Conservation (phyloP, 2,329 filamentous ascomycete species). For the Setomelanomma holmii region DNA sequence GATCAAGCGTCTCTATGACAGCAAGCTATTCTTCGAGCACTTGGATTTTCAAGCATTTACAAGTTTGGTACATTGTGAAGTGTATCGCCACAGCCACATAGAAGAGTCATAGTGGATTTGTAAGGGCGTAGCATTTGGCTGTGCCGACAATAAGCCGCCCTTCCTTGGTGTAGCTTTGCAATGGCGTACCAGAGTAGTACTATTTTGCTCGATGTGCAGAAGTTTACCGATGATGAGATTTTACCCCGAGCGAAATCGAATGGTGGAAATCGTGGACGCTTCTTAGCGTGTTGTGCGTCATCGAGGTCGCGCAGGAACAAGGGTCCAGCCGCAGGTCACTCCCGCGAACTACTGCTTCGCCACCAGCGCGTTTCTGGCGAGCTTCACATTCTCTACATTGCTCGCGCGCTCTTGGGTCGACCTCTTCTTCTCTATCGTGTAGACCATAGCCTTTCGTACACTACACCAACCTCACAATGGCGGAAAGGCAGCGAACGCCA, state of each 20-base stretch:
- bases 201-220: background rate
- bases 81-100: constrained; percentile 44
- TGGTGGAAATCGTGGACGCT: constrained; percentile 20
- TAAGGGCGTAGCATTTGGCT: constrained; percentile 34
- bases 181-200: too few relatives aligned
- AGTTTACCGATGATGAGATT: constrained; percentile 5
- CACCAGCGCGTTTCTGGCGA: constrained; percentile 14
- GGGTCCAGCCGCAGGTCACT: constrained; percentile 20
- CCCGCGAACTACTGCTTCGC: constrained; percentile 13
- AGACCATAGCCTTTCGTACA: too few relatives aligned
- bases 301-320: constrained; percentile 36
- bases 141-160: constrained; percentile 22
- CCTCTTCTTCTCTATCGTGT: too few relatives aligned
- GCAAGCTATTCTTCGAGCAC: too few relatives aligned
- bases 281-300: constrained; percentile 39
- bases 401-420: too few relatives aligned
- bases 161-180: constrained; percentile 9
- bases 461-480: constrained; percentile 41
- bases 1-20: background rate
- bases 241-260: constrained; percentile 15
- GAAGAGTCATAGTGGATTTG: constrained; percentile 45
- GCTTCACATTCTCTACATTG: background rate
- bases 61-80: constrained; percentile 11
- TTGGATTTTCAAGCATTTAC: background rate
- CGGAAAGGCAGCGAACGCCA: constrained; percentile 57